These are phyloP conservation scores for Golubevia sp. DNA, from an alignment of 1,284 basidiomycete genomes.

Conservation along the genomic window DNA sequence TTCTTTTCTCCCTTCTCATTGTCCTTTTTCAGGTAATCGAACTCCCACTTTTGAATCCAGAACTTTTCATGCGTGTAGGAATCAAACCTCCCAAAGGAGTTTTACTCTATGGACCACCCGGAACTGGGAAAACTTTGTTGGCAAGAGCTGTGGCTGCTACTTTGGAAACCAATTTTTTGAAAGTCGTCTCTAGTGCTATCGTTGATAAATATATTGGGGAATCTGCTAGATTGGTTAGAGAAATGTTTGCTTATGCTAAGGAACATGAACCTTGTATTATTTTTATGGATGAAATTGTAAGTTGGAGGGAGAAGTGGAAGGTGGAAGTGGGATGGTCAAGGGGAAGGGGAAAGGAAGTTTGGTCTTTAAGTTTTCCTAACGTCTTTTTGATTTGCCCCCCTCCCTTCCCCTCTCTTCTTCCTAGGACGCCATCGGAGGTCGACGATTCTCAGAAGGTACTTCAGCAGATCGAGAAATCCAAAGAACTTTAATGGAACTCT, in stretches of 20 bases:
- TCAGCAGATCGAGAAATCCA: slow-evolving; percentile 60
- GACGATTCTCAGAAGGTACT: slow-evolving; percentile 57
- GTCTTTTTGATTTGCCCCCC: not conserved
- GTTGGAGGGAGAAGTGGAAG: too few relatives aligned
- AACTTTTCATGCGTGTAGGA: slow-evolving; percentile 91
- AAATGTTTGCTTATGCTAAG: slow-evolving; percentile 97
- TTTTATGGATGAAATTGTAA: slow-evolving; percentile 97
- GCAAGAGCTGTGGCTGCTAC: slow-evolving; percentile 96
- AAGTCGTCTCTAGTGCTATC: slow-evolving; percentile 98
- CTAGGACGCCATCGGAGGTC: slow-evolving; percentile 54
- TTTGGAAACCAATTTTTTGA: slow-evolving; percentile 93
- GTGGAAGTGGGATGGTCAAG: not conserved
- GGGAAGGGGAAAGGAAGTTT: not conserved
- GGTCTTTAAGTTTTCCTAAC: too few relatives aligned
- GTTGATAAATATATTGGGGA: slow-evolving; percentile 99
- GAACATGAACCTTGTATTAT: slow-evolving; percentile 98
- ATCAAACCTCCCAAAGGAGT: slow-evolving; percentile 96
- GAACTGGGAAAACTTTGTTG: slow-evolving; percentile 93
- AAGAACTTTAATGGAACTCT: slow-evolving; percentile 58
- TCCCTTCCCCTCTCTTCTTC: not conserved
- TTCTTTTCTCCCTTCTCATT: too few relatives aligned
- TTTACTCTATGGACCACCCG: slow-evolving; percentile 87
- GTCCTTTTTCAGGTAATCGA: slow-evolving; percentile 78
- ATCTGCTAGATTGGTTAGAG: slow-evolving; percentile 83
- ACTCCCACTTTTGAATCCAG: slow-evolving; percentile 90